Conservation (phyloP, 306 rosid genomes). For the Acacia acuminata region DNA sequence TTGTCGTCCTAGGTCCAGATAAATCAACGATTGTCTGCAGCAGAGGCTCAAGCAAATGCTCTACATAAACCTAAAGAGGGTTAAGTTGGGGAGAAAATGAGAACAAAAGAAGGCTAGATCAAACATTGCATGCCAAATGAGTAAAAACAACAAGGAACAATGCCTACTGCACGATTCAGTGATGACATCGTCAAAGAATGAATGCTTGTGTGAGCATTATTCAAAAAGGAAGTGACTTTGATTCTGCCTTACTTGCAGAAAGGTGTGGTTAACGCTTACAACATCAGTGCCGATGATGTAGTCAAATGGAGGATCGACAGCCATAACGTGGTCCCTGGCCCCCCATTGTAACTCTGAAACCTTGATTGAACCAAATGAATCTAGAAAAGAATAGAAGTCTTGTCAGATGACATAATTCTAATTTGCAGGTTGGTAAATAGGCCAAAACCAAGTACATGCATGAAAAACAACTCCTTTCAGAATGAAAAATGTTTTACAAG, state of each 20-base stretch:
- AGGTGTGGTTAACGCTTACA: constrained; percentile 51
- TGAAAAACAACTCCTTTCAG: neutral
- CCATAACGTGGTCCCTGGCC: constrained; percentile 70
- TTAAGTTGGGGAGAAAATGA: constrained; percentile 1
- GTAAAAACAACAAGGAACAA: neutral
- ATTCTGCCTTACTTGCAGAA: constrained; percentile 17
- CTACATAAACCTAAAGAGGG: constrained; percentile 70
- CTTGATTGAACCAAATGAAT: constrained; percentile 78
- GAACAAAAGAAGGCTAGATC: neutral
- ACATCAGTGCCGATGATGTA: constrained; percentile 90
- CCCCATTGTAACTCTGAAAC: constrained; percentile 92
- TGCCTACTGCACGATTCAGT: neutral
- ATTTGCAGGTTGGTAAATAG: constrained; percentile 14
- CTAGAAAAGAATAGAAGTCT: constrained; percentile 48
- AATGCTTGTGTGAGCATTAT: neutral
- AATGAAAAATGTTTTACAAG: neutral
- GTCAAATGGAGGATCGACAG: constrained; percentile 88
- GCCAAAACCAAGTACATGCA: constrained; percentile 1
- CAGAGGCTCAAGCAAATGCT: constrained; percentile 84
- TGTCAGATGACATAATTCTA: constrained; percentile 23
- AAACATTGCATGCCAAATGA: neutral
- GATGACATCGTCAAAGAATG: neutral
- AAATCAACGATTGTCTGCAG: constrained; percentile 74
- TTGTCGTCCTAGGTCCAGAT: constrained; percentile 88
- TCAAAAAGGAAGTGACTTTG: neutral